Evolutionary conservation across 345 rosid species (phyloP).

Genomic region (Populus ilicifolia): DNA sequence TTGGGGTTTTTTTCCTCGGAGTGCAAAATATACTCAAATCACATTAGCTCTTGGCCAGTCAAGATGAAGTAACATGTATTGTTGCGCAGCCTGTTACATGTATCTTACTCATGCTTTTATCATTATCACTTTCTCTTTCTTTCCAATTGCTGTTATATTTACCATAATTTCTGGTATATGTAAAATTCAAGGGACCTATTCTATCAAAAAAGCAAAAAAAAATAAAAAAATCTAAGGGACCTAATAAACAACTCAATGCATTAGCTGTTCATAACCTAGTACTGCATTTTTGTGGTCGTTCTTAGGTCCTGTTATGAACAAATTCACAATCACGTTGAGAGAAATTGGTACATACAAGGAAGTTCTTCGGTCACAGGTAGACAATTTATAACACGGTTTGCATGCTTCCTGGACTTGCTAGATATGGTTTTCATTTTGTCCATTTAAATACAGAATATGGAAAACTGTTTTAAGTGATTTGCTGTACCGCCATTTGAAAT

Average conservation of each 20-base stretch:
- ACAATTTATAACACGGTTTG: neutral
- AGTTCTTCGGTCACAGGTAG: constrained; percentile 76
- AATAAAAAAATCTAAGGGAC: neutral
- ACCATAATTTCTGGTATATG: neutral
- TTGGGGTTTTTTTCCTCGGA: neutral
- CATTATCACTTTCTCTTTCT: neutral
- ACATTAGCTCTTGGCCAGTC: constrained; percentile 7
- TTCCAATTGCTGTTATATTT: neutral
- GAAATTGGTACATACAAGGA: constrained; percentile 75
- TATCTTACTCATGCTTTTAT: neutral
- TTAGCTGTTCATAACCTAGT: constrained; percentile 9
- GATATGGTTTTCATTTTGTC: neutral
- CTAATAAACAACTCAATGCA: constrained; percentile 9
- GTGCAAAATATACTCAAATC: too few relatives aligned
- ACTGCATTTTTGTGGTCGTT: neutral
- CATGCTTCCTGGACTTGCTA: neutral
- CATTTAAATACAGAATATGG: neutral
- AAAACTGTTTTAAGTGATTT: neutral
- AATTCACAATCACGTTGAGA: constrained; percentile 63
- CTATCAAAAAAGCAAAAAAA: too few relatives aligned
- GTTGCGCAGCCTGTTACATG: neutral
- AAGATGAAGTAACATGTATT: neutral
- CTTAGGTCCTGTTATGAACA: constrained; percentile 68
- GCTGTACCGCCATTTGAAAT: constrained; percentile 7
- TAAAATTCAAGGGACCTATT: neutral